These are phyloP conservation scores for Cryphonectria naterciae DNA, from an alignment of 2,329 filamentous ascomycete species.

Conservation along the genomic window DNA sequence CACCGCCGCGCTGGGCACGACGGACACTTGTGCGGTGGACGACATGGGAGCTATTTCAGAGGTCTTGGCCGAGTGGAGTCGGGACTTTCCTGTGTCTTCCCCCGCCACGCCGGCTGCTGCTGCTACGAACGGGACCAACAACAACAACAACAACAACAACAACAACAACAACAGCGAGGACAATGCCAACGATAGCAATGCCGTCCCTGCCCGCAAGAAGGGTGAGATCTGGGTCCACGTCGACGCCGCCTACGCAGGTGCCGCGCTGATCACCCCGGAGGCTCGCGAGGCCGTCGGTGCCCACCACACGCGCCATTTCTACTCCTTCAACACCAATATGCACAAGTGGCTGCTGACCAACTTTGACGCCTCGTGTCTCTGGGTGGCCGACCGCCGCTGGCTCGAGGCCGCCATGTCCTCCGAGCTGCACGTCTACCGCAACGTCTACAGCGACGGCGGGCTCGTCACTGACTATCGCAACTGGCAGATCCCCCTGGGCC, in stretches of 20 bases:
- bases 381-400: conserved; percentile 73
- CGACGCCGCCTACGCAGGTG: conserved; percentile 90
- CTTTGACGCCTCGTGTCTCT: conserved; percentile 84
- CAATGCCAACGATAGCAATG: background rate
- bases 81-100: conserved; percentile 28
- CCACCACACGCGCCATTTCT: conserved; percentile 70
- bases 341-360: conserved; percentile 97
- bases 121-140: background rate
- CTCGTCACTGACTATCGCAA: conserved; percentile 94
- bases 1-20: conserved; percentile 83
- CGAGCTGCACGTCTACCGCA: conserved; percentile 70
- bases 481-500: conserved; percentile 93
- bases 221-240: conserved; percentile 85
- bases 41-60: conserved; percentile 72
- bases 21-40: conserved; percentile 85
- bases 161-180: background rate
- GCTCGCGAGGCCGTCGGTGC: conserved; percentile 55
- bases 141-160: too few relatives aligned
- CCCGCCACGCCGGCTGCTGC: conserved; percentile 32
- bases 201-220: conserved; percentile 24
- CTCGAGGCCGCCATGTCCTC: conserved; percentile 79
- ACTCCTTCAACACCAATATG: conserved; percentile 94
- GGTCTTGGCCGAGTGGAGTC: conserved; percentile 44
- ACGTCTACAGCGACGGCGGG: conserved; percentile 77
- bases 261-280: conserved; percentile 80